Base-by-base conservation (phyloP, 2,329 filamentous ascomycete genomes). In the Penicillium sp. region DNA sequence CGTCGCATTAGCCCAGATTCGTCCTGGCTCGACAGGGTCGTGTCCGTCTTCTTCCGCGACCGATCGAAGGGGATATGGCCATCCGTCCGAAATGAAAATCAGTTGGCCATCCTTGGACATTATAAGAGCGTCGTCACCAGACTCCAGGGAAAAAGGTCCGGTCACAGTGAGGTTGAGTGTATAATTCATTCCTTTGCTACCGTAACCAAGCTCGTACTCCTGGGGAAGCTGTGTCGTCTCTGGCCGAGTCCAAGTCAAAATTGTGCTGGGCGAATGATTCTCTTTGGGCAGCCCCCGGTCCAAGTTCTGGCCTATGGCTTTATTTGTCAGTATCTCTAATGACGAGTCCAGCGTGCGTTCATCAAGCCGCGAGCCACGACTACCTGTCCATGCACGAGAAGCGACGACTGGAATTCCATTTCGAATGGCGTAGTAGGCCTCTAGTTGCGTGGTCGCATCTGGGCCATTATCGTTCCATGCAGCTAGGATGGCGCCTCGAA, bases 171-270 rank as follows among this genome's bases (percentile, higher is more conserved):
- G 70, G 0, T 76, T 72, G 1, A 85, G 72, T 0, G 78, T 82
- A 63, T 85, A 85, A 59, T 84, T 73, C 51, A 80, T 73, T 2
- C 83, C 83, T 61, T 85, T 85, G 27, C 78, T 80, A 0, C 66
- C 65, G 7, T 82, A 62, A 75, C 20, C 74, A 65, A 33, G 73
- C 74, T 44, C 27, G 9, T 54, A 42, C 20, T 56, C 42, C 18
- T 59, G 40, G 1, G 53, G 44, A 40, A 9, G 67, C 58, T 57
- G 77, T 75, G 7, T 64, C 56, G 26, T 75, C 51, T 7, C 7
- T 4, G 52, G 78, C 69, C 0, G 63, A 68, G 4, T 68, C 64
- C 13, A 71, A 56, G 62, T 3, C 72, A 79, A 2, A 58, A 58
- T 23, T 76, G 71, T 3, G 6, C 21, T 7, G 13, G 12, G 8